Evolutionary conservation across 495 filamentous ascomycete genomes (phyloP).

Genomic region (Penicillium macrosclerotiorum): DNA sequence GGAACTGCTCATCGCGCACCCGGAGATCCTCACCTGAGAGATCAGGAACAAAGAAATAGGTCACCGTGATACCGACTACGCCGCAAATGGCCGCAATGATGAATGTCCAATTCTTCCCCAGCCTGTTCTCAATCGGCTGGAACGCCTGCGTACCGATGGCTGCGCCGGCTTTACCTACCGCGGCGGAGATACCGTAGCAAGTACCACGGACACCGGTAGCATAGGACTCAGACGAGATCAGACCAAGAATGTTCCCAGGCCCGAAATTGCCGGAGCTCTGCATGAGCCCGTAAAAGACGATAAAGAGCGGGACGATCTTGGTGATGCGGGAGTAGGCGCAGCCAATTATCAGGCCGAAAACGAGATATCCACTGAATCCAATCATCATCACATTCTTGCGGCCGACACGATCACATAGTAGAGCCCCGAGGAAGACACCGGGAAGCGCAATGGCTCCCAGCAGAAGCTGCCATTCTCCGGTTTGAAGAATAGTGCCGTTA

Average conservation of each 20-base stretch:
- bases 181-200: constrained; percentile 52
- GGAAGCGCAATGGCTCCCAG: constrained; percentile 46
- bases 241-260: constrained; percentile 50
- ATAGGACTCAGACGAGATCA: constrained; percentile 50
- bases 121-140: constrained; percentile 38
- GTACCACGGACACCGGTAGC: constrained; percentile 51
- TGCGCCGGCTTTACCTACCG: constrained; percentile 50
- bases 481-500: constrained; percentile 33
- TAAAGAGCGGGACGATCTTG: constrained; percentile 51
- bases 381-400: constrained; percentile 55
- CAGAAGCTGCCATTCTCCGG: constrained; percentile 50
- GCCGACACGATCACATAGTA: constrained; percentile 45
- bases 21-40: constrained; percentile 44
- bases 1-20: constrained; percentile 42
- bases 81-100: constrained; percentile 54
- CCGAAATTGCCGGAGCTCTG: constrained; percentile 50
- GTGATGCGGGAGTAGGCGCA: constrained; percentile 46
- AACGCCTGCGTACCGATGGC: constrained; percentile 54
- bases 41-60: constrained; percentile 51
- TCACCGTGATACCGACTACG: constrained; percentile 49
- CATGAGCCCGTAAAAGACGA: constrained; percentile 56
- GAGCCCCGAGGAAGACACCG: constrained; percentile 50
- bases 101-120: constrained; percentile 53
- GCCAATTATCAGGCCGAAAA: constrained; percentile 54
- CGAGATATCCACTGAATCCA: constrained; percentile 49